These are phyloP conservation scores for Apiospora koreana DNA, from an alignment of 2,329 filamentous ascomycete genomes.

Conservation along the genomic window DNA sequence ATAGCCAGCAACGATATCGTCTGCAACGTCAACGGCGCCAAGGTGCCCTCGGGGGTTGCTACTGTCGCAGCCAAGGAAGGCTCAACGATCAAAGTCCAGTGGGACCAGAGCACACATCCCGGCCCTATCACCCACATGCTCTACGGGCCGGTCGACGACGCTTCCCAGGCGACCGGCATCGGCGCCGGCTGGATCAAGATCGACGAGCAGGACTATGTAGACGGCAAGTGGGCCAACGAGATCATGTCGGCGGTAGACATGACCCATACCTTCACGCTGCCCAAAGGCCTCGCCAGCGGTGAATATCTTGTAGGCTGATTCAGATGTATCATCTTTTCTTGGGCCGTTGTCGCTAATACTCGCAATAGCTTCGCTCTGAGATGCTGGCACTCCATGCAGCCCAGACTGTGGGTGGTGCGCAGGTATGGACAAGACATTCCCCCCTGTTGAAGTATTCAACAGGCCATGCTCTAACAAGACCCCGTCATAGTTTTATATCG, in stretches of 20 bases:
- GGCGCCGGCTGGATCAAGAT: slow-evolving; percentile 32
- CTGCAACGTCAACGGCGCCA: slow-evolving; percentile 28
- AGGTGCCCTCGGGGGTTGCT: slow-evolving; percentile 28
- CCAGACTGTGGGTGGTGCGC: slow-evolving; percentile 29
- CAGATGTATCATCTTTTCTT: neutral
- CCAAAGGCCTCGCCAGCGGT: slow-evolving; percentile 29
- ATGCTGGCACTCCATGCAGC: slow-evolving; percentile 35
- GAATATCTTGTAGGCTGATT: slow-evolving; percentile 31
- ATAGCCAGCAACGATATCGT: slow-evolving; percentile 28
- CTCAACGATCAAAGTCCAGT: slow-evolving; percentile 38
- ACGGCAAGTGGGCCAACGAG: slow-evolving; percentile 29
- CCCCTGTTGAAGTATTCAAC: neutral
- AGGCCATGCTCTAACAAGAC: neutral
- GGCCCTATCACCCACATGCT: slow-evolving; percentile 38
- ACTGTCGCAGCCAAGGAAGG: slow-evolving; percentile 34
- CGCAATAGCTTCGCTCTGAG: slow-evolving; percentile 32
- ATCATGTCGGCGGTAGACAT: slow-evolving; percentile 21
- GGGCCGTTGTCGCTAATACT: neutral
- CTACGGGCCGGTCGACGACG: slow-evolving; percentile 50
- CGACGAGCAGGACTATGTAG: slow-evolving; percentile 26
- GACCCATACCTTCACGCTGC: slow-evolving; percentile 30
- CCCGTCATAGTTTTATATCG: slow-evolving; percentile 31
- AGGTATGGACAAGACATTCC: slow-evolving; percentile 15
- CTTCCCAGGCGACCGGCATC: slow-evolving; percentile 64
- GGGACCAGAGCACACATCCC: slow-evolving; percentile 39